phyloP scores from a whole-genome alignment of 352 stramenopile species.

The Peronosclerospora sorghi region DNA sequence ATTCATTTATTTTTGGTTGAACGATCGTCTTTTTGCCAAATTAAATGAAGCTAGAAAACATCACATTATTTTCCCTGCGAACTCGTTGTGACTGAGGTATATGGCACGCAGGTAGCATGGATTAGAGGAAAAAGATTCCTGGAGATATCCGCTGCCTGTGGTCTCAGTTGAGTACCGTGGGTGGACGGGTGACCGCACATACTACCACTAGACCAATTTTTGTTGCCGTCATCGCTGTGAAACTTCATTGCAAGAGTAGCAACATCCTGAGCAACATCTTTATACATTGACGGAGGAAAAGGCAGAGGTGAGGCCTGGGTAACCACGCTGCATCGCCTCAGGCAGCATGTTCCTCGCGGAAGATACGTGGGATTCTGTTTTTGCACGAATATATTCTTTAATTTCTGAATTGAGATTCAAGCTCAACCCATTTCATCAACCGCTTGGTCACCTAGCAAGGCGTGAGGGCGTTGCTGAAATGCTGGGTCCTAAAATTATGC shows the following conservation, averaged over 20 bases:
- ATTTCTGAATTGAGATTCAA: slow-evolving; percentile 36
- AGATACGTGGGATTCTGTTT: slow-evolving; percentile 25
- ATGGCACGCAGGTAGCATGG: slow-evolving; percentile 50
- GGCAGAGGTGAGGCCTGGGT: slow-evolving; percentile 21
- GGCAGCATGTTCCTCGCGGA: slow-evolving; percentile 13
- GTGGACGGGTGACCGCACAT: slow-evolving; percentile 18
- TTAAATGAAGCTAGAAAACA: slow-evolving; percentile 6
- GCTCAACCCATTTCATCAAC: slow-evolving; percentile 41
- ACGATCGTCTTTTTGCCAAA: too few relatives aligned
- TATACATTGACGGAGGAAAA: slow-evolving; percentile 9
- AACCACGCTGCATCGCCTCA: slow-evolving; percentile 15
- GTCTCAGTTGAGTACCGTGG: too few relatives aligned
- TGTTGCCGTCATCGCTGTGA: slow-evolving; percentile 24
- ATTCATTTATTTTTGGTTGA: too few relatives aligned
- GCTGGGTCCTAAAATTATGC: slow-evolving; percentile 35
- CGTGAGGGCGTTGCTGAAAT: slow-evolving; percentile 25
- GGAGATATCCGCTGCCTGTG: slow-evolving; percentile 25
- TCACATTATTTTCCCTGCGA: slow-evolving; percentile 44
- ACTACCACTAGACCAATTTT: slow-evolving; percentile 25
- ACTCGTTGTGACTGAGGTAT: slow-evolving; percentile 57
- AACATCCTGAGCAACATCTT: slow-evolving; percentile 33
- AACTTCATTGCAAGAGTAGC: slow-evolving; percentile 76
- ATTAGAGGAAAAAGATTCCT: slow-evolving; percentile 23
- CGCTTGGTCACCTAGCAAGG: slow-evolving; percentile 29
- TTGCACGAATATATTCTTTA: too few relatives aligned